These are phyloP conservation scores for Coelastrella sp. DNA, from an alignment of 139 green algal species.

Conservation along the genomic window DNA sequence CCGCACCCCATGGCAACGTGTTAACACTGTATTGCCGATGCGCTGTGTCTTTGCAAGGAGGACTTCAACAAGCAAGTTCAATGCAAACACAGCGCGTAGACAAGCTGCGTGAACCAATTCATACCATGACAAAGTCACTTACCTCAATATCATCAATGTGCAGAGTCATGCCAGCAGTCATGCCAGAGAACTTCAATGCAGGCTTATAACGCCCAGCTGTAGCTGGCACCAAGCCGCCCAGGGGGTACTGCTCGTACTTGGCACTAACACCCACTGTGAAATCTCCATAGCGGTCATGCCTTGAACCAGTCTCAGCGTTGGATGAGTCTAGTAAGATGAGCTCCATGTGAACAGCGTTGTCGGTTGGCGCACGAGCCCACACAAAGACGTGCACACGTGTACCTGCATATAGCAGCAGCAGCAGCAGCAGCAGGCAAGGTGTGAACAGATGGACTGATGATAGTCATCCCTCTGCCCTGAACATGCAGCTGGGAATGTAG, in stretches of 20 bases:
- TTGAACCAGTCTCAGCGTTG: not conserved
- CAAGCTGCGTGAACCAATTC: not conserved
- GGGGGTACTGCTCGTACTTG: conserved; percentile 28
- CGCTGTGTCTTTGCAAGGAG: too few relatives aligned
- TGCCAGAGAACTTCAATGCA: conserved; percentile 1
- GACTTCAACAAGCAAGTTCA: not conserved
- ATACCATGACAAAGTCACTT: not conserved
- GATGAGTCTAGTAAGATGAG: not conserved
- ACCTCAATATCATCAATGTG: conserved; percentile 37
- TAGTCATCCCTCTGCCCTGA: not conserved
- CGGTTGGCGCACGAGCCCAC: not conserved
- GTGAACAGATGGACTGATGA: not conserved
- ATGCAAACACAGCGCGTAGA: not conserved
- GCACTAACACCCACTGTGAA: not conserved
- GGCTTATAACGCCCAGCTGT: conserved; percentile 3
- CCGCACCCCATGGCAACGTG: too few relatives aligned
- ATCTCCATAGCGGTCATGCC: not conserved
- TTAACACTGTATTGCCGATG: too few relatives aligned
- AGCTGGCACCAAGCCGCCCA: not conserved
- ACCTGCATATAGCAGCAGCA: not conserved
- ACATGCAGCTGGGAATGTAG: not conserved
- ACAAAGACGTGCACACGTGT: conserved; percentile 16
- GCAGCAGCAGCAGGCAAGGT: not conserved
- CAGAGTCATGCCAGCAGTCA: not conserved
- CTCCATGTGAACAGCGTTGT: not conserved